Evolutionary conservation across 169 alveolate genomes (phyloP), one percentile per base, ranked within the genome.

Genomic region (Ichthyophthirius multifiliis): DNA sequence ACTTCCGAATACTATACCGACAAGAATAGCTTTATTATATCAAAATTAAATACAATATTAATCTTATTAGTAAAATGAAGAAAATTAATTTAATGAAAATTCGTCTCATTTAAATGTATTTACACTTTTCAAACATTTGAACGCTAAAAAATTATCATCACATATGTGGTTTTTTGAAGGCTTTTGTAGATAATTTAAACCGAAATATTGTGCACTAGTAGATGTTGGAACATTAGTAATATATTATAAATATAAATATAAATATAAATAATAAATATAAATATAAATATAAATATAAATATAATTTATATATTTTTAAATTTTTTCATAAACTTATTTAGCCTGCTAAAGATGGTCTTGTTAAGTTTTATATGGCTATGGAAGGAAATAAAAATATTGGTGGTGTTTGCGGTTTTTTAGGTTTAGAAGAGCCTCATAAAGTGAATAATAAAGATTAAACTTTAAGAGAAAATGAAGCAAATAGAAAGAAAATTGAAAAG

Each of bases 111-210:
- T 67, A 39, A 67, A 75, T 0, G 47, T 67, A 23, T 73, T 81
- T 71, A 64, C 43, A 39, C 41, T 55, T 3, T 67, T 71, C 23
- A 81, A 81, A 48, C 65, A 35, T 47, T 30, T 16, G 5, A 81
- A 81, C 73, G 81, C 75, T 10, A 64, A 45, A 30, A 84, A 84
- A 55, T 43, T 84, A 62, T 55, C 71, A 15, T 84, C 89, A 9
- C 89, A 84, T n/a, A 71, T 74, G 85, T 84, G 89, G 85, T 77
- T 84, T 67, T 84, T 84, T 43, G 63, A 77, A 62, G 83, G 85
- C 4, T 76, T 84, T 37, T 84, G 89, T 43, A 3, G 64, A 46
- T 35, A 39, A 16, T 47, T 77, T 5, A 5, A 79, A 12, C 89
- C 89, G n/a, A 55, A 84, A 7, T 84, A 76, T 47, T 46, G 76